Conservation (phyloP, 2,329 filamentous ascomycete species). For the Blastomyces percursus region DNA sequence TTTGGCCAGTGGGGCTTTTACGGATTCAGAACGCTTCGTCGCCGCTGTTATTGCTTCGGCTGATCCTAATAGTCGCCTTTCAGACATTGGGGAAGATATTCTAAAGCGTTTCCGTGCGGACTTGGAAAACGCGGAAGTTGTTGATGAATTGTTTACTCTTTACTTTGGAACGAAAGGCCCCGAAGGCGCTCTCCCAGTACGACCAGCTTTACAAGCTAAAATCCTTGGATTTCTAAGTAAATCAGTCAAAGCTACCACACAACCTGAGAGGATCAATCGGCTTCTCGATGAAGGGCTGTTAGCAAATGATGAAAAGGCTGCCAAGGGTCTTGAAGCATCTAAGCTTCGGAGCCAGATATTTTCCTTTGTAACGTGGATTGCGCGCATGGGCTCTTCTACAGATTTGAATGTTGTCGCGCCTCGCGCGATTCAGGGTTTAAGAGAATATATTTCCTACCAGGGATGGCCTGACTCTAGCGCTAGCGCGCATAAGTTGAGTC, state of each 20-base stretch:
- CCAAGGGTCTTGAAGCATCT: slow-evolving; percentile 58
- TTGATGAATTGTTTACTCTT: slow-evolving; percentile 57
- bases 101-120: slow-evolving; percentile 62
- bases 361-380: slow-evolving; percentile 76
- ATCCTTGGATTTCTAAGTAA: slow-evolving; percentile 66
- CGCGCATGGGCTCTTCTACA: slow-evolving; percentile 54
- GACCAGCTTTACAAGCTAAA: slow-evolving; percentile 63
- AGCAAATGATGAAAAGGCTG: slow-evolving; percentile 28
- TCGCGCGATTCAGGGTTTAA: slow-evolving; percentile 56
- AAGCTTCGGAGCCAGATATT: slow-evolving; percentile 78
- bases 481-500: slow-evolving; percentile 43
- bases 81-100: slow-evolving; percentile 77
- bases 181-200: slow-evolving; percentile 38
- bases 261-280: slow-evolving; percentile 55
- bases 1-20: slow-evolving; percentile 75
- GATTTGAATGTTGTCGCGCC: slow-evolving; percentile 56
- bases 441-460: slow-evolving; percentile 63
- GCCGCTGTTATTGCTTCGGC: slow-evolving; percentile 74
- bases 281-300: slow-evolving; percentile 58
- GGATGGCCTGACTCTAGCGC: slow-evolving; percentile 63
- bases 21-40: slow-evolving; percentile 69
- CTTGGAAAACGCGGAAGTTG: slow-evolving; percentile 55
- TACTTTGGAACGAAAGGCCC: slow-evolving; percentile 53
- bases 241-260: slow-evolving; percentile 61
- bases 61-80: slow-evolving; percentile 63